Percentiles rank a stretch among this genome's conserved stretches.
Evolutionary conservation across 1,284 basidiomycete species (phyloP).

Genomic region (Lignosus rhinocerotis): DNA sequence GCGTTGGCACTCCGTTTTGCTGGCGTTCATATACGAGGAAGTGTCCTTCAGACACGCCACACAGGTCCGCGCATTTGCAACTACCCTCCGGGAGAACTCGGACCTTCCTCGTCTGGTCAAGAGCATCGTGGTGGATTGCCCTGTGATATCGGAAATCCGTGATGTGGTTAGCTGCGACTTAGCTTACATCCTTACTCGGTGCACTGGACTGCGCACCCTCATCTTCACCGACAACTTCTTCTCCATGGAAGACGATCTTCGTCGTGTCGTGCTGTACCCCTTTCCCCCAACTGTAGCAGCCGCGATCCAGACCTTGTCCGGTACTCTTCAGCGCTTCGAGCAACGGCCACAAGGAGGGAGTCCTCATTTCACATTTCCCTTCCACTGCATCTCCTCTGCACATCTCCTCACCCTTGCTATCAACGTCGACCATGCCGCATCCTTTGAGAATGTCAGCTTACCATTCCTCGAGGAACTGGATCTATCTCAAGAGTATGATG

Average conservation of each 20-base stretch:
- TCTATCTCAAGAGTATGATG: conserved; percentile 13
- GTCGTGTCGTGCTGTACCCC: conserved; percentile 4
- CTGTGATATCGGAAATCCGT: conserved; percentile 4
- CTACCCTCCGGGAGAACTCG: conserved; percentile 1
- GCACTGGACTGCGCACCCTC: conserved; percentile 5
- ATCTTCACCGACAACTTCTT: conserved; percentile 14
- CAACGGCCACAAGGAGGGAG: conserved; percentile 13
- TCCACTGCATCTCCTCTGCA: conserved; percentile 3
- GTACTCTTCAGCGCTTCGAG: conserved; percentile 8
- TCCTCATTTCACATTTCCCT: conserved; percentile 13
- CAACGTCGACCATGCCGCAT: conserved; percentile 12
- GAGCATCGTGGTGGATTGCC: conserved; percentile 14
- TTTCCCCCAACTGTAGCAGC: conserved; percentile 1
- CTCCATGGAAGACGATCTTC: conserved; percentile 10
- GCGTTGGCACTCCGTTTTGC: conserved; percentile 6
- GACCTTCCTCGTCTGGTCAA: conserved; percentile 2
- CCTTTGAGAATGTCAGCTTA: conserved; percentile 1
- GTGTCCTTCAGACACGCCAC: conserved; percentile 6
- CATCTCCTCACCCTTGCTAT: conserved; percentile 9
- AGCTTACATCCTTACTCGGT: conserved; percentile 8
- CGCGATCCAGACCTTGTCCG: neutral
- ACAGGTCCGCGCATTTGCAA: conserved; percentile 9
- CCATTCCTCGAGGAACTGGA: conserved; percentile 10
- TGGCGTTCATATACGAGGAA: conserved; percentile 12
- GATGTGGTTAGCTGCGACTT: conserved; percentile 3